A percentile compares a stretch with the other conserved stretches of the same genome.
These are phyloP conservation scores for Diutina sp. DNA, from an alignment of 1,139 yeast species.

Conservation along the genomic window DNA sequence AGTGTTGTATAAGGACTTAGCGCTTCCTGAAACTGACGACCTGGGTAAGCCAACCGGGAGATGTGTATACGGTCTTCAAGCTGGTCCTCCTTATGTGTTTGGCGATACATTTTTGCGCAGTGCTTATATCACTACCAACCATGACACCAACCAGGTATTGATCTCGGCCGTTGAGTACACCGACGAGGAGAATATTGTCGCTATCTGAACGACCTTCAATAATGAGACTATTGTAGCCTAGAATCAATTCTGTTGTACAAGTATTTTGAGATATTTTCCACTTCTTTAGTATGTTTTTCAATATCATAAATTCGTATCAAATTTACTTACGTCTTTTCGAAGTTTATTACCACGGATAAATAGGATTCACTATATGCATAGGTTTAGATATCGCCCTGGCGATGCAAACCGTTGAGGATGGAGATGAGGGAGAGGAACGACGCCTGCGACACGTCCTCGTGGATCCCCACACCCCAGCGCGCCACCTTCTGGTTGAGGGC, in stretches of 20 bases:
- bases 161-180: neutral
- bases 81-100: neutral
- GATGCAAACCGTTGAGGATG: constrained; percentile 2
- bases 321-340: neutral
- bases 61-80: neutral
- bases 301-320: too few relatives aligned
- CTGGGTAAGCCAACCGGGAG: neutral
- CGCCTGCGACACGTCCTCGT: constrained; percentile 2
- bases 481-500: neutral
- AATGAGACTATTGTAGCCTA: too few relatives aligned
- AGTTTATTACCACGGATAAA: neutral
- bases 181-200: neutral
- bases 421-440: neutral
- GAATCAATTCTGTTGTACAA: too few relatives aligned
- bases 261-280: too few relatives aligned
- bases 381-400: neutral
- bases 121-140: neutral
- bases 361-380: neutral
- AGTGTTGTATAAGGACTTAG: neutral
- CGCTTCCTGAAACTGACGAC: neutral
- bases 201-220: too few relatives aligned
- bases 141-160: neutral
- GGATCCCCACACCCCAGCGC: constrained; percentile 2
- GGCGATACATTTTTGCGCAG: neutral
- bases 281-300: too few relatives aligned